Base-by-base conservation (phyloP, 495 filamentous ascomycete species). In the Neohortaea acidophila region DNA sequence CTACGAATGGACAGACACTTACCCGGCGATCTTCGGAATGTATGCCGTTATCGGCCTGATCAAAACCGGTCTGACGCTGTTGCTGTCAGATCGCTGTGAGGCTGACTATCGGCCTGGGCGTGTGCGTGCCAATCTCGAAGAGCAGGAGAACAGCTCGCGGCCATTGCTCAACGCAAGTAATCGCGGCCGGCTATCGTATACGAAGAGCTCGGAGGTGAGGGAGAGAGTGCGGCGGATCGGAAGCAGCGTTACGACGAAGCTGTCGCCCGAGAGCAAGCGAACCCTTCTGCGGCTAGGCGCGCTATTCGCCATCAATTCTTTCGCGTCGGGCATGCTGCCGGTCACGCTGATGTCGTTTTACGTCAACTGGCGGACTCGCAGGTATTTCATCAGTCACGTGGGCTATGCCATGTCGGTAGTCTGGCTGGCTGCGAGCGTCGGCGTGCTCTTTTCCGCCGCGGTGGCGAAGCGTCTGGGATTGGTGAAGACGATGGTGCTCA, bases 401-500 rank as follows among this genome's bases (percentile, higher is more conserved):
- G 81, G 81, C 23, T 71, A 68, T 9, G 63, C 84, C 8, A 81
- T 82, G 57, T 73, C 75, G 36, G 63, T 61, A 7, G 75, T 73
- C 2, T 73, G 68, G 53, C 66, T 83, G 40, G 67, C 83, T 34
- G 59, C 77, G 2, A 74, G 80, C 0, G 52, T 70, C 4, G 77
- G 75, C 5, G 82, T 75, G 52, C 63, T 86, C 3, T 69, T 84
- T 23, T 73, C 80, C 1, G 75, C 80, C 0, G 77, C 81, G 1
- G 69, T 91, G 38, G 68, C 82, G 2, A 76, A 77, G 41, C 67
- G 76, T 28, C 71, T 89, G 26, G 84, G 84, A 0, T 70, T 85
- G 20, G 67, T 91, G 48, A 76, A 75, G 52, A 81, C 81, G 9
- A 91, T 91, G 81, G 79, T 86, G 23, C 81, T 83, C 47, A 84